These are phyloP conservation scores for Fonsecaea pugnacius DNA, from an alignment of 2,329 filamentous ascomycete genomes.

Conservation along the genomic window DNA sequence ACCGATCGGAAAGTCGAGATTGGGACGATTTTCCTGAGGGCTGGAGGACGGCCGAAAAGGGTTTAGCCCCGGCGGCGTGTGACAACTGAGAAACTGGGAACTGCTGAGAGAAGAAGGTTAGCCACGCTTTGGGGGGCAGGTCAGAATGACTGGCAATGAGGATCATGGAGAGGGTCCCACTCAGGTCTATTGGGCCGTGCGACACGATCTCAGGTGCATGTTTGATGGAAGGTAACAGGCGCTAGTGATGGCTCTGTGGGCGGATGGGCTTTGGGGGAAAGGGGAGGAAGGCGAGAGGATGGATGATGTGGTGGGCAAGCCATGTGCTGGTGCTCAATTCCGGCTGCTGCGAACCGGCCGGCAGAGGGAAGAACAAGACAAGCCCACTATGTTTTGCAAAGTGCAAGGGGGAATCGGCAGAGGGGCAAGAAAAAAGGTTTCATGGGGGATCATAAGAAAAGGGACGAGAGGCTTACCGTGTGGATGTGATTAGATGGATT, in stretches of 20 bases:
- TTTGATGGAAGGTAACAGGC: constrained; percentile 27
- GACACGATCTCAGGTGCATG: constrained; percentile 32
- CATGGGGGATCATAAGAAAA: constrained; percentile 20
- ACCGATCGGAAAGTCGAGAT: constrained; percentile 36
- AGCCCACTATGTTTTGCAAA: constrained; percentile 24
- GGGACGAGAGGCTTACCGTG: constrained; percentile 30
- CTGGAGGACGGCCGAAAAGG: constrained; percentile 31
- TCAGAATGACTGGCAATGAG: constrained; percentile 27
- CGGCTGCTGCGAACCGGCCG: constrained; percentile 30
- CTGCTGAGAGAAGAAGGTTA: constrained; percentile 29
- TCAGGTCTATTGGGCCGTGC: constrained; percentile 34
- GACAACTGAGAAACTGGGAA: constrained; percentile 12
- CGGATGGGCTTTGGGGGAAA: constrained; percentile 19
- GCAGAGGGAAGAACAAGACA: constrained; percentile 25
- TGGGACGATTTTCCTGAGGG: constrained; percentile 30
- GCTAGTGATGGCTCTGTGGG: constrained; percentile 35
- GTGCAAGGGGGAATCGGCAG: constrained; percentile 24
- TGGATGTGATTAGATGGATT: constrained; percentile 31
- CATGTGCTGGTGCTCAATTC: constrained; percentile 32
- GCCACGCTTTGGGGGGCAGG: constrained; percentile 26
- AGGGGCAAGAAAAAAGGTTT: constrained; percentile 30
- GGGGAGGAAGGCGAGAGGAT: constrained; percentile 21
- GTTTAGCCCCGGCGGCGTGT: constrained; percentile 31
- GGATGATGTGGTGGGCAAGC: constrained; percentile 32
- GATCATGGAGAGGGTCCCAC: constrained; percentile 30